Conservation (phyloP, 2,329 filamentous ascomycete species). For the Cladobotryum mycophilum region DNA sequence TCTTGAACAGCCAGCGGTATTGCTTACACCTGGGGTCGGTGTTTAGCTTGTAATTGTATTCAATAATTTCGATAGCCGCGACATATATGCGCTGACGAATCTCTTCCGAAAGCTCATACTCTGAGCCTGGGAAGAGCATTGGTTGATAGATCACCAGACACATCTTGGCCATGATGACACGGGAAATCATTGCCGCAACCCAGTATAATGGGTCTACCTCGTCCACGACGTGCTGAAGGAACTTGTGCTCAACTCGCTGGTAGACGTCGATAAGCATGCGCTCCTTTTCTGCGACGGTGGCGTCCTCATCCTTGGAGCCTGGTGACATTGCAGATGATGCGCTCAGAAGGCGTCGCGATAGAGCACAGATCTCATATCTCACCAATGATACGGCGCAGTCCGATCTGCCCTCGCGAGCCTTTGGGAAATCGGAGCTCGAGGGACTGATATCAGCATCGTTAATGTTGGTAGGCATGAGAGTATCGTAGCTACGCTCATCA, state of each 20-base stretch:
- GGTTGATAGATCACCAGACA: conserved; percentile 73
- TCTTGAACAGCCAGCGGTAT: conserved; percentile 45
- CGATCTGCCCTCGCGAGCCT: conserved; percentile 43
- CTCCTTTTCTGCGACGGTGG: conserved; percentile 31
- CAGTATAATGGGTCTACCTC: conserved; percentile 52
- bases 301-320: conserved; percentile 22
- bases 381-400: conserved; percentile 45
- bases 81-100: conserved; percentile 64
- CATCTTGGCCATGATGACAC: conserved; percentile 71
- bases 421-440: conserved; percentile 40
- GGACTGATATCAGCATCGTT: conserved; percentile 44
- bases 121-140: conserved; percentile 54
- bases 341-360: conserved; percentile 31
- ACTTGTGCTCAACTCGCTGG: conserved; percentile 47
- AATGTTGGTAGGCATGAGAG: conserved; percentile 42
- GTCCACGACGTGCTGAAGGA: conserved; percentile 46
- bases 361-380: conserved; percentile 44
- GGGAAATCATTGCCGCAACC: conserved; percentile 61
- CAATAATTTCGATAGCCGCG: conserved; percentile 67
- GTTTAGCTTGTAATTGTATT: conserved; percentile 60
- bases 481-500: conserved; percentile 38
- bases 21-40: conserved; percentile 45
- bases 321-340: conserved; percentile 28
- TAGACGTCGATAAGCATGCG: conserved; percentile 47
- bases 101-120: conserved; percentile 51